Base-by-base conservation (phyloP, 768 basidiomycete species). In the Coprinopsis strossmayeri region DNA sequence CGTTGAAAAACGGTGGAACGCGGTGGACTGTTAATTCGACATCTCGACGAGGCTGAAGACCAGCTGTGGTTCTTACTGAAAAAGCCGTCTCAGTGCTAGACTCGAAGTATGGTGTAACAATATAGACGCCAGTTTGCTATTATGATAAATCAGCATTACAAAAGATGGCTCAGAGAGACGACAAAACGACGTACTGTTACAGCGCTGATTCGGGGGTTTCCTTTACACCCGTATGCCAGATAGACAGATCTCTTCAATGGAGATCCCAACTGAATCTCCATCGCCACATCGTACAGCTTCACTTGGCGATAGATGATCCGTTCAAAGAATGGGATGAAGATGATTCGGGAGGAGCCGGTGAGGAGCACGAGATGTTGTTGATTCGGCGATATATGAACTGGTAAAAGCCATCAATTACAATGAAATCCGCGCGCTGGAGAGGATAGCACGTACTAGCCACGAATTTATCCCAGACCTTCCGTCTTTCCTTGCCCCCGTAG, bases 311-410 rank as follows among this genome's bases (percentile, higher is more conserved):
- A 23, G 44, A 71, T 53, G 53, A 71, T 47, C 7, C 67, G 53
- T 47, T 76, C 69, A 38, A 76, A 76, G 47, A 71, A 56, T 5
- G 64, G 69, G 1, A 77, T 58, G 10, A 78, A 55, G 7, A 78
- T 41, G 1, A 78, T 54, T n/a, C 67, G 59, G 1, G 72, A 71
- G 11, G 65, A 68, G 12, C 56, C 52, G 23, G 70, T 54, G 27
- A 77, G 57, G 2, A 65, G 64, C 5, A 64, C 72, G 10, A 79
- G 55, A 54, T 79, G 76, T n/a, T 61, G 61, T n/a, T 75, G 76
- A 52, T 73, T 73, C 3, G 64, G 56, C 3, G 76, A 77, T 5
- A 76, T 67, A 48, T 76, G 77, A 3, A 69, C 76, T 74, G 44
- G 5, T 11, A 18, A 3, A 15, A 5, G 40, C 13, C 34, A 46